phyloP scores from a whole-genome alignment of 2,329 filamentous ascomycete species.

The Pezicula neosporulosa region DNA sequence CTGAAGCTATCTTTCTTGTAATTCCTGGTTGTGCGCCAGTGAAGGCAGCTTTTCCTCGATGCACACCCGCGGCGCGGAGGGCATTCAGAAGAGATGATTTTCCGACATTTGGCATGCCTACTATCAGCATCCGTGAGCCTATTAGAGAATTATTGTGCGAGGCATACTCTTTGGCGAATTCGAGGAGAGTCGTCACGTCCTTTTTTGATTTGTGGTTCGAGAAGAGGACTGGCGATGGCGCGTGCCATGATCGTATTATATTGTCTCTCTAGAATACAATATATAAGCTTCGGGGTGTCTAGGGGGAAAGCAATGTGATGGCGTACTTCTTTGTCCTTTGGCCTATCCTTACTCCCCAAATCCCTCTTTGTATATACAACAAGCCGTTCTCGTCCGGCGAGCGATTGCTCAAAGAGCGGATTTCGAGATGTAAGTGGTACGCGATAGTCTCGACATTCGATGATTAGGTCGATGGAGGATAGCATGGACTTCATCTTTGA shows the following conservation, averaged over 20 bases:
- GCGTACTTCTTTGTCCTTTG: slow-evolving; percentile 37
- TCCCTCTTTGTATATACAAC: slow-evolving; percentile 92
- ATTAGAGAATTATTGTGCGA: slow-evolving; percentile 58
- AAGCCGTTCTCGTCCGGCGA: slow-evolving; percentile 70
- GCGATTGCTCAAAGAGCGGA: slow-evolving; percentile 76
- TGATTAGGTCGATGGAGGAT: slow-evolving; percentile 76
- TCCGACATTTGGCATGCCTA: slow-evolving; percentile 97
- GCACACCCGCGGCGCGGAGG: slow-evolving; percentile 67
- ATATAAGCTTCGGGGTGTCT: not conserved
- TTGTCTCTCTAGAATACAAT: slow-evolving; percentile 38
- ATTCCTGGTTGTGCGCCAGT: slow-evolving; percentile 88
- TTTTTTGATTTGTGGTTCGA: slow-evolving; percentile 42
- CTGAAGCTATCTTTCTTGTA: slow-evolving; percentile 78
- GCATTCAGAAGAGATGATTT: slow-evolving; percentile 94
- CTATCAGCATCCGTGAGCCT: slow-evolving; percentile 80
- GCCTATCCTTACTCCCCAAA: slow-evolving; percentile 50
- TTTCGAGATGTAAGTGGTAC: slow-evolving; percentile 88
- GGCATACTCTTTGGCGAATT: slow-evolving; percentile 48
- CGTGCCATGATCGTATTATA: slow-evolving; percentile 50
- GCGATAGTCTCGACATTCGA: slow-evolving; percentile 93
- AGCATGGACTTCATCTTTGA: slow-evolving; percentile 79
- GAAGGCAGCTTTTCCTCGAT: slow-evolving; percentile 65
- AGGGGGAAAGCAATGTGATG: not conserved
- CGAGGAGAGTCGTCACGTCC: slow-evolving; percentile 39
- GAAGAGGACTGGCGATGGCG: slow-evolving; percentile 48